Percentiles rank a stretch among this genome's conserved stretches.
phyloP scores from a whole-genome alignment of 177 flowering plant genomes.

The Vitis hybrid region DNA sequence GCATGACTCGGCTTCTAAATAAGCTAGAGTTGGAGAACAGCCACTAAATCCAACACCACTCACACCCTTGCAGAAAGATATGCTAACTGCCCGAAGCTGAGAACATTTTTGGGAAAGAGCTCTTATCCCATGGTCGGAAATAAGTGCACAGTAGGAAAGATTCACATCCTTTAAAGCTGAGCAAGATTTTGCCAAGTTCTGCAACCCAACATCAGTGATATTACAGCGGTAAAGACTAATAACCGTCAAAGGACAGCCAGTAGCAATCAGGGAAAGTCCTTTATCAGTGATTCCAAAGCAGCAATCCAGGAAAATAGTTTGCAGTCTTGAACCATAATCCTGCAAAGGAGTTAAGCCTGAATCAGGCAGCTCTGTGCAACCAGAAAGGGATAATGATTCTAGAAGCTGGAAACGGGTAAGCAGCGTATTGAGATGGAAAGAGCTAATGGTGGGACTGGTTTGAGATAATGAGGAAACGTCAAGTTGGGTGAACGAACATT shows the following conservation, averaged over 20 bases:
- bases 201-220: conserved; percentile 54
- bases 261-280: conserved; percentile 47
- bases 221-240: conserved; percentile 66
- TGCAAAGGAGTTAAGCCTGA: conserved; percentile 38
- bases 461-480: conserved; percentile 19
- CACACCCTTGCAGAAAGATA: conserved; percentile 45
- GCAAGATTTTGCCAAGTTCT: conserved; percentile 50
- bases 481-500: conserved; percentile 36
- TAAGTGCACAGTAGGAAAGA: conserved; percentile 50
- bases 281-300: conserved; percentile 58
- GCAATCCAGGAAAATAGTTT: conserved; percentile 50
- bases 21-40: conserved; percentile 47
- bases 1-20: conserved; percentile 68
- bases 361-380: conserved; percentile 63
- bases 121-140: conserved; percentile 58
- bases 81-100: conserved; percentile 40
- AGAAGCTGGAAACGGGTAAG: conserved; percentile 58
- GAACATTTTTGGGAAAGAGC: conserved; percentile 44
- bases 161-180: conserved; percentile 40
- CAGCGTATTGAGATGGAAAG: conserved; percentile 44
- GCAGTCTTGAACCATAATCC: conserved; percentile 44
- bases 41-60: conserved; percentile 62
- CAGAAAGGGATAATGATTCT: conserved; percentile 51
- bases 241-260: conserved; percentile 47
- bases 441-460: conserved; percentile 16